Evolutionary conservation across 257 asterid genomes (phyloP).

Genomic region (Verbena officinalis): DNA sequence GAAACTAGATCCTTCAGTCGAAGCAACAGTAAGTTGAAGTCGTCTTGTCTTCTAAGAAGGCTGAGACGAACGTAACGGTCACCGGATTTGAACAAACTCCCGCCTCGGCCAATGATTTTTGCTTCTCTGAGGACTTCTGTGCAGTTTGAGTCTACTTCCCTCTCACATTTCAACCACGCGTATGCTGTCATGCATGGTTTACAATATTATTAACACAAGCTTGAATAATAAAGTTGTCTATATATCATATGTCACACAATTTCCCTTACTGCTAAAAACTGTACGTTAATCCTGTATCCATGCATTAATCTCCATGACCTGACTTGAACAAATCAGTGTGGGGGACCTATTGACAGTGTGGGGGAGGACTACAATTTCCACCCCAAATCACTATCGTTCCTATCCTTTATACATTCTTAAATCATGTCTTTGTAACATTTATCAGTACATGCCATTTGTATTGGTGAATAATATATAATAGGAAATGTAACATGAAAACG

Average conservation of each 20-base stretch:
- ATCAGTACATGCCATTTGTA: too few relatives aligned
- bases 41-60: conserved; percentile 39
- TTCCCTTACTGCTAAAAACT: too few relatives aligned
- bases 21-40: conserved; percentile 27
- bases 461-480: too few relatives aligned
- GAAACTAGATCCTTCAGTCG: conserved; percentile 26
- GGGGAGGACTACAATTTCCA: too few relatives aligned
- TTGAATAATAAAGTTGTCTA: background rate
- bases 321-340: too few relatives aligned
- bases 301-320: too few relatives aligned
- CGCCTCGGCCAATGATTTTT: conserved; percentile 35
- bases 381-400: too few relatives aligned
- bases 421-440: too few relatives aligned
- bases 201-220: background rate
- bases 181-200: conserved; percentile 33
- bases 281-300: too few relatives aligned
- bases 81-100: conserved; percentile 18
- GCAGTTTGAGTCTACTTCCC: conserved; percentile 42
- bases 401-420: too few relatives aligned
- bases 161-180: conserved; percentile 49
- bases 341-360: too few relatives aligned
- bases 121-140: conserved; percentile 23
- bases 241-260: too few relatives aligned
- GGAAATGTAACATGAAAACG: background rate
- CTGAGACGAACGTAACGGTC: conserved; percentile 42